Base-by-base conservation (phyloP, 768 basidiomycete genomes). In the Naganishia vishniacii region DNA sequence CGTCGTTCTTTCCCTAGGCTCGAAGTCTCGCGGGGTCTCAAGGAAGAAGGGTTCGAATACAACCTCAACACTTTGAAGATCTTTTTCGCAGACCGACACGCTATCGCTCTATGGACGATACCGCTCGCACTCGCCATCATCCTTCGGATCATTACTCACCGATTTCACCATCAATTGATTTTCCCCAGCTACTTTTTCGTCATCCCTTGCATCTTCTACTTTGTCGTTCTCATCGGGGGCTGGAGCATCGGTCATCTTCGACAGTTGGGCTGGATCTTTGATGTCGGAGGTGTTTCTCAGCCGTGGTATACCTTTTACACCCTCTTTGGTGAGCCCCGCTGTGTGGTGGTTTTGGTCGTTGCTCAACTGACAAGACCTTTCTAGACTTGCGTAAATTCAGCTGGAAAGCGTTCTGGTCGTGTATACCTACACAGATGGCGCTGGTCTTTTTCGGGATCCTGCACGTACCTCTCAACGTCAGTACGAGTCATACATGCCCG, bases 361-460 rank as follows among this genome's bases (percentile, higher is more conserved):
- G n/a, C n/a, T n/a, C n/a, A n/a, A n/a, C n/a, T n/a, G n/a, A n/a
- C n/a, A n/a, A n/a, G n/a, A n/a, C n/a, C n/a, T n/a, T n/a, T n/a
- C n/a, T n/a, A 89, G 88, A 92, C 71, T 82, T 84, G 66, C 71
- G 73, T 15, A 80, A 81, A 20, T 84, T 88, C 15, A 80, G 79
- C 20, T 89, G 84, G 79, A 77, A 72, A 4, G 84, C 87, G 0
- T 80, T 99, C 32, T 86, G 87, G 85, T 78, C 83, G 0, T 93
- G 91, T 0, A 78, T 99, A 72, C 93, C 94, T 3, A 98, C 93
- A 0, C 94, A 98, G 73, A 84, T 97, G 64, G 94, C 94, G 4
- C 75, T 99, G 66, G 72, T 88, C 79, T 74, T 70, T 70, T 77
- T 74, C 60, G 72, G 68, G 47, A 65, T 74, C 37, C 65, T 79